Evolutionary conservation across 805 yeast genomes (phyloP).

Genomic region (Candida verbasci): DNA sequence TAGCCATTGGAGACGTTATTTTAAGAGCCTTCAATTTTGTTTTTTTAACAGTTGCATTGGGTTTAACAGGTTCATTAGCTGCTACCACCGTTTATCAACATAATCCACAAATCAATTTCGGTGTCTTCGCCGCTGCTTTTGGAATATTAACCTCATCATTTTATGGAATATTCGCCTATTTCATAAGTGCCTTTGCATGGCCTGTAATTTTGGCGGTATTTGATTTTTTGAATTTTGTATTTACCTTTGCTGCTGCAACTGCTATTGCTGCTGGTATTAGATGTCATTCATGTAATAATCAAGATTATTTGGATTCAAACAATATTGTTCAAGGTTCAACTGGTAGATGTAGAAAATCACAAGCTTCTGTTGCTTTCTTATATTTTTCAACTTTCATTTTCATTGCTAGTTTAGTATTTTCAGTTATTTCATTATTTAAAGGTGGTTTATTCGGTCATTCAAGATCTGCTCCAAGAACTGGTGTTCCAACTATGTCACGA

Average conservation of each 20-base stretch:
- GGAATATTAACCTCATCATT: conserved; percentile 76
- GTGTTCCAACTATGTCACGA: conserved; percentile 88
- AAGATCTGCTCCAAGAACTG: conserved; percentile 55
- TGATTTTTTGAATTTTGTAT: conserved; percentile 86
- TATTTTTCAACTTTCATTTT: conserved; percentile 80
- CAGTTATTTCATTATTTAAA: conserved; percentile 51
- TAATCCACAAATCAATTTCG: conserved; percentile 83
- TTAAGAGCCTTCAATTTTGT: conserved; percentile 73
- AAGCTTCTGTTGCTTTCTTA: conserved; percentile 76
- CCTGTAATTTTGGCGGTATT: conserved; percentile 70
- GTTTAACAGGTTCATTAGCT: conserved; percentile 85
- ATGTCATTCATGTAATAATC: conserved; percentile 79
- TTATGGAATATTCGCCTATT: conserved; percentile 74
- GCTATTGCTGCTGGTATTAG: conserved; percentile 90
- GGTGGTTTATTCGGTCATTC: conserved; percentile 46
- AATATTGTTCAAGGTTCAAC: conserved; percentile 67
- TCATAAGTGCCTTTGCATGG: conserved; percentile 78
- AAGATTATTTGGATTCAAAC: conserved; percentile 59
- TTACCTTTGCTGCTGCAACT: conserved; percentile 92
- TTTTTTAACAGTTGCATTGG: conserved; percentile 74
- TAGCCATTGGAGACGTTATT: conserved; percentile 70
- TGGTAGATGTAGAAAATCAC: conserved; percentile 93
- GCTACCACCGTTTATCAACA: conserved; percentile 50
- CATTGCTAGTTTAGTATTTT: conserved; percentile 57
- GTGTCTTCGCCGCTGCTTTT: conserved; percentile 82